Conservation (phyloP, 805 yeast species). For the Saccharomycopsis fodiens region DNA sequence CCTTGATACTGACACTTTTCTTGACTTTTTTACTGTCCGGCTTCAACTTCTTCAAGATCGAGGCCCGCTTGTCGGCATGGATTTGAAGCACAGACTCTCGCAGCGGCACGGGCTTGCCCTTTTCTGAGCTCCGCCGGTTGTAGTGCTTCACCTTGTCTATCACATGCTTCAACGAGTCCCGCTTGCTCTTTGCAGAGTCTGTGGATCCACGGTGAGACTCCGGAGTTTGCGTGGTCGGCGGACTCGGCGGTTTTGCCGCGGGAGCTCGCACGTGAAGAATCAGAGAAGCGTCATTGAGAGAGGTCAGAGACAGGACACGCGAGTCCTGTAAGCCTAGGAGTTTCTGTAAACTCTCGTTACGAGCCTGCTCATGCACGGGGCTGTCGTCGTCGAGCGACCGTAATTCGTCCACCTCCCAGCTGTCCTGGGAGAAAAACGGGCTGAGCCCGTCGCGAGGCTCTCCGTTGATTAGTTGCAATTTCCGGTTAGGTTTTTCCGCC, state of each 20-base stretch:
- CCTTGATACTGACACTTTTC: constrained; percentile 1
- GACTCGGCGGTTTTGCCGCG: too few species aligned
- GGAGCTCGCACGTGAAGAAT: constrained; percentile 2
- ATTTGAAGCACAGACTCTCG: constrained; percentile 10
- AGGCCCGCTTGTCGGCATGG: constrained; percentile 10
- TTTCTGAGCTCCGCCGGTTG: background rate
- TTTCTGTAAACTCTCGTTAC: constrained; percentile 13
- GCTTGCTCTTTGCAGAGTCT: constrained; percentile 7
- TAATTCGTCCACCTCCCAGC: constrained; percentile 1
- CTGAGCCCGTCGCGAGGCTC: constrained; percentile 1
- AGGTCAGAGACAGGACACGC: background rate
- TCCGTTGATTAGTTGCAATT: background rate
- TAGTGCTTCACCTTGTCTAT: constrained; percentile 6
- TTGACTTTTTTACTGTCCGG: background rate
- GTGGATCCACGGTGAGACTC: constrained; percentile 2
- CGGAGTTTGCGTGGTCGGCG: background rate
- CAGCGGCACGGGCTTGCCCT: background rate
- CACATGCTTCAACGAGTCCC: constrained; percentile 11
- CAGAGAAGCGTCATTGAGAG: constrained; percentile 3
- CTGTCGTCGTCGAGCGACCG: background rate
- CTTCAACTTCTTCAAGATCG: constrained; percentile 9
- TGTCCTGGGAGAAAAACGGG: background rate
- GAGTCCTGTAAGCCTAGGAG: constrained; percentile 4
- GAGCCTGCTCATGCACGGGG: constrained; percentile 2
- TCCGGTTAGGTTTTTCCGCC: background rate